Evolutionary conservation across 129 eudicot genomes (phyloP), one percentile per base, ranked within the genome.

Genomic region (carrot (Daucus carota)): DNA sequence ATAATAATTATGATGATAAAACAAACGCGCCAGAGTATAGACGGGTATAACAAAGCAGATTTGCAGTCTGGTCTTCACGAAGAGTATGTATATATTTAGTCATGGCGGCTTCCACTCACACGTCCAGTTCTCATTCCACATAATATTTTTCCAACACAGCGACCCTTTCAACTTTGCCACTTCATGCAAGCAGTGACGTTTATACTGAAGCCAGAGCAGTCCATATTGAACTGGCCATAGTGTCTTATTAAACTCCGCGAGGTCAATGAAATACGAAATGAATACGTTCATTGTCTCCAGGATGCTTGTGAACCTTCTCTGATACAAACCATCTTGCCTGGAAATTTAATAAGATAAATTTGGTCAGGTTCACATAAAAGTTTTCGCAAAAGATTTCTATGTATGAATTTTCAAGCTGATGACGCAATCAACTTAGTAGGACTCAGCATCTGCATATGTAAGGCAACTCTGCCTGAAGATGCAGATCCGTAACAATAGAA

Each of bases 291-390:
- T 29, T 38, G 29, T 63, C 70, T 63, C 70, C 70, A 8, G 65
- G 65, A n/a, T 31, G 65, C 63, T n/a, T 52, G n/a, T n/a, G n/a
- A n/a, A 62, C 34, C 69, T 62, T 54, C 63, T n/a, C 31, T 54
- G 31, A 2, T 54, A 10, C 14, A 10, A 54, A n/a, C 13, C 9
- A n/a, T n/a, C 63, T 31, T 54, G 15, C 63, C 63, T 22, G 7
- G 15, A 54, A n/a, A 54, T n/a, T 9, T 2, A n/a, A 54, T 40
- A 40, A 0, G 36, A 62, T 62, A 29, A 62, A 4, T 62, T 3
- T 14, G 38, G 38, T 62, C 63, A 54, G 9, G n/a, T 24, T n/a
- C 29, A 9, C 63, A 22, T 52, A 2, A 54, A 20, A 54, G 0
- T 22, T 54, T 29, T 11, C 9, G 63, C 63, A 62, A 31, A 62